Evolutionary conservation across 768 basidiomycete species (phyloP).

Genomic region (Dacryopinax primogenitus): DNA sequence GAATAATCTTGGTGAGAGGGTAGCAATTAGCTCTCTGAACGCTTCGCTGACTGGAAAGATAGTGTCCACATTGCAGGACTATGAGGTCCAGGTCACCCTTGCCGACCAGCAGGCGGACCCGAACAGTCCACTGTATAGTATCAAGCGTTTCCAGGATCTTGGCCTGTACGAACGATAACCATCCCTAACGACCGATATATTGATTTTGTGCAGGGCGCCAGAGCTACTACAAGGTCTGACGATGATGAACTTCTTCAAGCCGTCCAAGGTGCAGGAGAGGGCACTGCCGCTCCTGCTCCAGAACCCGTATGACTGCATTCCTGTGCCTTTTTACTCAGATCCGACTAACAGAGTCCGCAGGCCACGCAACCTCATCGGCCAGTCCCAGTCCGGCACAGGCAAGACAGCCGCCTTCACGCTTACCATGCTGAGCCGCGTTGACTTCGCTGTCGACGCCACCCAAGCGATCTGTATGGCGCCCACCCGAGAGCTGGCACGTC

Average conservation of each 20-base stretch:
- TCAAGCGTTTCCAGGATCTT: slow-evolving; percentile 88
- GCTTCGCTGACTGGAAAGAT: slow-evolving; percentile 3
- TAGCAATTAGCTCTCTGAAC: not conserved
- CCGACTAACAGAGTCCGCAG: slow-evolving; percentile 33
- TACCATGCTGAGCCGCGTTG: slow-evolving; percentile 90
- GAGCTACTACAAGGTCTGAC: slow-evolving; percentile 90
- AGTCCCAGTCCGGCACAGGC: slow-evolving; percentile 97
- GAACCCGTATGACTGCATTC: slow-evolving; percentile 55
- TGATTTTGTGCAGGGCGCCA: slow-evolving; percentile 41
- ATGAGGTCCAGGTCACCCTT: slow-evolving; percentile 60
- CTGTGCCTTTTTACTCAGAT: not conserved
- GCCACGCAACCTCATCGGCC: slow-evolving; percentile 97
- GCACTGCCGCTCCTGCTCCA: slow-evolving; percentile 81
- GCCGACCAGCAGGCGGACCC: slow-evolving; percentile 93
- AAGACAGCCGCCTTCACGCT: slow-evolving; percentile 98
- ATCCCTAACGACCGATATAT: not conserved
- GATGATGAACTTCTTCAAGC: slow-evolving; percentile 91
- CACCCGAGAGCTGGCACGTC: slow-evolving; percentile 89
- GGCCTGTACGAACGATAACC: slow-evolving; percentile 57
- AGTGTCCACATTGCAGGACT: not conserved
- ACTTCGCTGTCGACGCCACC: slow-evolving; percentile 66
- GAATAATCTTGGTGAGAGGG: not conserved
- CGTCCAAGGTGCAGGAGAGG: slow-evolving; percentile 96
- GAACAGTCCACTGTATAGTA: slow-evolving; percentile 88
- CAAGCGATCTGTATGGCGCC: slow-evolving; percentile 98